Conservation (phyloP, 2,329 filamentous ascomycete genomes). For the Aspergillus felis region DNA sequence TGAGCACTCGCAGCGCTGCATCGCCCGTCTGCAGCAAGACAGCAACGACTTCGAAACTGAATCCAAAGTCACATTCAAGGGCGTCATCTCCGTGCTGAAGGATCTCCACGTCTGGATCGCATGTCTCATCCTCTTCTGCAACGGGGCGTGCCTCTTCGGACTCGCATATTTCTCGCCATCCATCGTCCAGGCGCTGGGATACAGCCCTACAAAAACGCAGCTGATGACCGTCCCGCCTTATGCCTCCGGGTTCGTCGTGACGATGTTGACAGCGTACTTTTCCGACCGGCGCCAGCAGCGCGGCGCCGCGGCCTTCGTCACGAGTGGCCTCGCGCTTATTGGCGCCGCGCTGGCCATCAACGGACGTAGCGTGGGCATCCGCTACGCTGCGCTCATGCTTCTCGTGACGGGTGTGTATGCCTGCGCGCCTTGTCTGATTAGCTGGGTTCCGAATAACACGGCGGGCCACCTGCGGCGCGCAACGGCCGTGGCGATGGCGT, state of each 20-base stretch:
- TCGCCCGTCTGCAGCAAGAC: conserved; percentile 8
- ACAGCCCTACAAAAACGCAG: conserved; percentile 23
- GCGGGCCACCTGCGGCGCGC: conserved; percentile 6
- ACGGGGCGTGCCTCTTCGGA: conserved; percentile 13
- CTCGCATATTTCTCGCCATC: conserved; percentile 23
- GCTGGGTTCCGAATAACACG: conserved; percentile 12
- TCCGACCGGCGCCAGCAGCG: conserved; percentile 27
- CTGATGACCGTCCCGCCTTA: conserved; percentile 33
- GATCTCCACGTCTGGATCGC: conserved; percentile 11
- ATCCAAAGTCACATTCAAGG: conserved; percentile 3
- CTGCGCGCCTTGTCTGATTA: conserved; percentile 8
- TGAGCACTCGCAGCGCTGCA: conserved; percentile 33
- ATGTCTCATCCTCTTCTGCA: conserved; percentile 9
- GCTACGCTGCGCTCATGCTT: conserved; percentile 8
- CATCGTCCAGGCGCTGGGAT: conserved; percentile 28
- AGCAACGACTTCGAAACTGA: conserved; percentile 11
- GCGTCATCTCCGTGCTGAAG: conserved; percentile 7
- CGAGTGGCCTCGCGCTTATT: conserved; percentile 10
- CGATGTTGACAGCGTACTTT: conserved; percentile 23
- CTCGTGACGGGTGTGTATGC: conserved; percentile 10
- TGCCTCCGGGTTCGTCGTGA: conserved; percentile 18
- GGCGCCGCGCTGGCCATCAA: conserved; percentile 8
- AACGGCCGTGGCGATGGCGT: conserved; percentile 6
- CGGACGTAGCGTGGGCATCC: not conserved
- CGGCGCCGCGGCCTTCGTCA: conserved; percentile 21